These are phyloP conservation scores for Cladobotryum mycophilum DNA, from an alignment of 2,329 filamentous ascomycete genomes.

Conservation along the genomic window DNA sequence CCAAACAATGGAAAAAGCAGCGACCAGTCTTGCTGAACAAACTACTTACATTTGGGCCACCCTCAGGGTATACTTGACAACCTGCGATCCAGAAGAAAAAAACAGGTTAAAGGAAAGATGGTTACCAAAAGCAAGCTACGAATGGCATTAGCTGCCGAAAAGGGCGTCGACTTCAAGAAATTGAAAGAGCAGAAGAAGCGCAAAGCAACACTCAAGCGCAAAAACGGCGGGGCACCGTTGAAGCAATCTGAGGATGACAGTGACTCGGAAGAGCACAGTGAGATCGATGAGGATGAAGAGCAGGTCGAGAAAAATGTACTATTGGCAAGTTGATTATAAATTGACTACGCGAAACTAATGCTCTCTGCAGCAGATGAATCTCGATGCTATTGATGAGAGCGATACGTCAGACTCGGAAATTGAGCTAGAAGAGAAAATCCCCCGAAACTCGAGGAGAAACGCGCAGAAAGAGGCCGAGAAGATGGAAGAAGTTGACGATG, in stretches of 20 bases:
- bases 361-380: conserved; percentile 38
- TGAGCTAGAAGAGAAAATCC: conserved; percentile 68
- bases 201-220: conserved; percentile 37
- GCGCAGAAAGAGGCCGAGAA: conserved; percentile 23
- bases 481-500: conserved; percentile 40
- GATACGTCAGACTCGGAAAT: conserved; percentile 63
- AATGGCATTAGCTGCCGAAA: conserved; percentile 48
- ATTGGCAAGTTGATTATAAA: background rate
- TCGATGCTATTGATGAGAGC: conserved; percentile 54
- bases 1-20: background rate
- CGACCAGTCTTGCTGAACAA: background rate
- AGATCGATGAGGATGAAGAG: conserved; percentile 30
- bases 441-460: conserved; percentile 34
- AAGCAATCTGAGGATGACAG: conserved; percentile 28
- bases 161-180: conserved; percentile 48
- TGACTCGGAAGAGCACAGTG: conserved; percentile 24
- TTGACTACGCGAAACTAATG: background rate
- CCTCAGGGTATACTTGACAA: no score
- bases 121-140: conserved; percentile 45
- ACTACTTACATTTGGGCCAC: background rate
- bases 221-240: conserved; percentile 20
- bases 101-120: conserved; percentile 21
- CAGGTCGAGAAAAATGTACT: conserved; percentile 26
- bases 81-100: no score
- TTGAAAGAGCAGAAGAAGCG: conserved; percentile 43